Conservation (phyloP, 805 yeast genomes). For the Pichia heedii region DNA sequence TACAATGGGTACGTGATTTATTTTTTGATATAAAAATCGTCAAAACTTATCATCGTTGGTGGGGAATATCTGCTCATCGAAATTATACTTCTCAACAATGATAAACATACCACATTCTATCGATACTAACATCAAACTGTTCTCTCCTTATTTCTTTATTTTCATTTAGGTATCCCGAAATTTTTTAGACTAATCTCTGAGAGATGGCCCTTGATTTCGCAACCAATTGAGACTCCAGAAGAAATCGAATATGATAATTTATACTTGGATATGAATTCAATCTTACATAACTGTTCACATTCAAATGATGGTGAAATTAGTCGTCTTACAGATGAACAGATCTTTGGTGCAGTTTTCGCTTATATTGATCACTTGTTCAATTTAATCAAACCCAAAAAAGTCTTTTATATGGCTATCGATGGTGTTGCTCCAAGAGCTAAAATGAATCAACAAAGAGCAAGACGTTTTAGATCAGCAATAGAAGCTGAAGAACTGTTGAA, state of each 20-base stretch:
- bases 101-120: no score
- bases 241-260: slow-evolving; percentile 92
- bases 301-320: slow-evolving; percentile 56
- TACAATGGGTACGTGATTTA: background rate
- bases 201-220: slow-evolving; percentile 96
- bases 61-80: no score
- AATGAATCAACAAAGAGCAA: slow-evolving; percentile 95
- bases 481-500: slow-evolving; percentile 78
- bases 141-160: no score
- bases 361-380: slow-evolving; percentile 91
- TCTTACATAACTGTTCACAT: slow-evolving; percentile 89
- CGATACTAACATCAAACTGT: background rate
- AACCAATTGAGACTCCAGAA: slow-evolving; percentile 68
- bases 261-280: slow-evolving; percentile 96
- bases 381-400: slow-evolving; percentile 75
- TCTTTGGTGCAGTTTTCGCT: slow-evolving; percentile 84
- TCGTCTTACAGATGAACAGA: slow-evolving; percentile 78
- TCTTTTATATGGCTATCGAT: slow-evolving; percentile 93
- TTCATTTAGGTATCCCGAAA: slow-evolving; percentile 80
- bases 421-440: slow-evolving; percentile 99
- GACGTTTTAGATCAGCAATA: slow-evolving; percentile 88
- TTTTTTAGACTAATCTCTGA: slow-evolving; percentile 95
- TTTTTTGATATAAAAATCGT: background rate
- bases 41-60: no score
- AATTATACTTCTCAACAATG: no score